These are phyloP conservation scores for Neophaeococcomyces aloes DNA, from an alignment of 2,329 filamentous ascomycete genomes.

Conservation along the genomic window DNA sequence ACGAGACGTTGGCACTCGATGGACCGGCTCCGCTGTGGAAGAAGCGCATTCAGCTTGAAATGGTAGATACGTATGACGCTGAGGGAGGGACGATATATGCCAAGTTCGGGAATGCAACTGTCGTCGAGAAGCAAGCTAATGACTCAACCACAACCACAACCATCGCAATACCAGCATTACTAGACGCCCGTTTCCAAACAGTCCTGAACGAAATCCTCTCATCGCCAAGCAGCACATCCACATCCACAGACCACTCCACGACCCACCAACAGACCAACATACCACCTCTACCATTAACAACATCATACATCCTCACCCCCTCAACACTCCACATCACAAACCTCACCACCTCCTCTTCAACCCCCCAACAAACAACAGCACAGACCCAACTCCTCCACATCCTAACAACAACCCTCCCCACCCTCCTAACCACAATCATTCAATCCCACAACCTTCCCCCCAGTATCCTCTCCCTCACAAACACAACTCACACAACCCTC, in stretches of 20 bases:
- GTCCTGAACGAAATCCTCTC: conserved; percentile 28
- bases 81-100: conserved; percentile 72
- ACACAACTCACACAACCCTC: conserved; percentile 38
- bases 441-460: conserved; percentile 7
- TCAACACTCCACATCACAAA: too few species aligned
- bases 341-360: too few species aligned
- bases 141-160: conserved; percentile 22
- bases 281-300: too few species aligned
- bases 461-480: neutral
- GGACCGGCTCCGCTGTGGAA: conserved; percentile 66
- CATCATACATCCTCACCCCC: too few species aligned
- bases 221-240: too few species aligned
- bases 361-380: too few species aligned
- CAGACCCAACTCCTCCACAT: too few species aligned
- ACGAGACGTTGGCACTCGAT: conserved; percentile 80
- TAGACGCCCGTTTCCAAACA: conserved; percentile 53
- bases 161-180: conserved; percentile 47
- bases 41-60: conserved; percentile 53
- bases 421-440: conserved; percentile 5
- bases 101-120: conserved; percentile 47
- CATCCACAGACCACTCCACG: neutral
- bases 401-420: too few species aligned
- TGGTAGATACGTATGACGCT: conserved; percentile 47
- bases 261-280: too few species aligned
- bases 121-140: conserved; percentile 45